Percentiles rank a stretch among this genome's conserved stretches.
Evolutionary conservation across 257 asterid genomes (phyloP).

Genomic region (Paulownia fortunei): DNA sequence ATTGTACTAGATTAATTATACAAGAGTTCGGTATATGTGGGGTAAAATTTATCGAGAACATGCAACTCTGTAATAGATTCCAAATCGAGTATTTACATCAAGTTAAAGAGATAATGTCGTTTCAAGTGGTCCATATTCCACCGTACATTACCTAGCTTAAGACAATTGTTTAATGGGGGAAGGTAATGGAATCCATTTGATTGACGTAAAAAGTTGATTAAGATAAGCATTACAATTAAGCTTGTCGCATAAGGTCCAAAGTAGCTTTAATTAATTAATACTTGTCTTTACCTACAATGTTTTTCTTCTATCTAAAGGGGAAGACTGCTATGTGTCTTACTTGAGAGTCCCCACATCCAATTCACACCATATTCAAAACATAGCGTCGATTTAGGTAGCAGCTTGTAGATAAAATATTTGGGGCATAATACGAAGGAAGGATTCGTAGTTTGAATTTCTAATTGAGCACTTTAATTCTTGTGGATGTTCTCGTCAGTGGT

Average conservation of each 20-base stretch:
- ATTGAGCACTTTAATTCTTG: no score
- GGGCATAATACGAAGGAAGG: no score
- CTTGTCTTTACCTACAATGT: neutral
- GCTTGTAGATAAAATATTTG: no score
- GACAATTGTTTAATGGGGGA: conserved; percentile 35
- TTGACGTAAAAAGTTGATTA: conserved; percentile 37
- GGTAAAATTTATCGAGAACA: conserved; percentile 21
- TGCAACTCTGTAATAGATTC: conserved; percentile 26
- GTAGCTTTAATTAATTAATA: conserved; percentile 34
- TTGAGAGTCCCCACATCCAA: conserved; percentile 21
- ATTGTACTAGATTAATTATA: neutral
- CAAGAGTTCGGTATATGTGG: neutral
- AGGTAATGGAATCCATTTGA: conserved; percentile 39
- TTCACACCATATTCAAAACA: neutral
- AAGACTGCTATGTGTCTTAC: conserved; percentile 12
- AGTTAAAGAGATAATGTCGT: conserved; percentile 40
- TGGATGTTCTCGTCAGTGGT: no score
- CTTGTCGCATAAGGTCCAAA: conserved; percentile 39
- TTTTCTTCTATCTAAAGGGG: neutral
- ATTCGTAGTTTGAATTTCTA: no score
- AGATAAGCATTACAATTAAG: conserved; percentile 42
- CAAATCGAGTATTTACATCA: conserved; percentile 37
- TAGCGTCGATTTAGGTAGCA: no score
- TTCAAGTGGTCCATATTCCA: conserved; percentile 49
- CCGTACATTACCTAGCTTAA: conserved; percentile 44